Evolutionary conservation across 805 yeast genomes (phyloP).

Genomic region (Lipomyces chichibuensis): DNA sequence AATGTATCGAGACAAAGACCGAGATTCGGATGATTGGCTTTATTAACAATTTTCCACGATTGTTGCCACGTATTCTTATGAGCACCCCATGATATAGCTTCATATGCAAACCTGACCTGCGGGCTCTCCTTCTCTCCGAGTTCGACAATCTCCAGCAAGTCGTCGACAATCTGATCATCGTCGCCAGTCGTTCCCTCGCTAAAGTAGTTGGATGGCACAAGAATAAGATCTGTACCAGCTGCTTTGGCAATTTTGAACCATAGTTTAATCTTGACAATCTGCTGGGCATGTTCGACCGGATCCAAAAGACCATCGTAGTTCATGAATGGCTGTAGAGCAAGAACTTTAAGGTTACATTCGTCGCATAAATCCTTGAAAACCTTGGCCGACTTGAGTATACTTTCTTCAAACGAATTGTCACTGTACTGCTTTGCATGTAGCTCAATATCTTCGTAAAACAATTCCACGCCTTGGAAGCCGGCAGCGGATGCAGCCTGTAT

Average conservation of each 20-base stretch:
- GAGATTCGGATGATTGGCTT: conserved; percentile 40
- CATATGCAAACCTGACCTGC: conserved; percentile 41
- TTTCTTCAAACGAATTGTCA: neutral
- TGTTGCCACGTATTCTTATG: conserved; percentile 36
- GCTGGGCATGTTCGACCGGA: conserved; percentile 5
- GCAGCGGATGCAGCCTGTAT: conserved; percentile 9
- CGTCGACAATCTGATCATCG: conserved; percentile 19
- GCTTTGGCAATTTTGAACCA: conserved; percentile 25
- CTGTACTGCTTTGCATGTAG: conserved; percentile 4
- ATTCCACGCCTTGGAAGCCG: conserved; percentile 19
- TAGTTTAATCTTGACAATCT: conserved; percentile 14
- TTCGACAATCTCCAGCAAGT: conserved; percentile 25
- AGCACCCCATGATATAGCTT: conserved; percentile 42
- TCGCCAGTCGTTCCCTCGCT: conserved; percentile 22
- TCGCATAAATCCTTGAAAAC: conserved; percentile 9
- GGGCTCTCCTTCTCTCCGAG: conserved; percentile 20
- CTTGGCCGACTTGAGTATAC: conserved; percentile 1
- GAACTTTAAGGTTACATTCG: conserved; percentile 2
- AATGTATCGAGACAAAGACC: conserved; percentile 43
- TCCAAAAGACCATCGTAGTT: conserved; percentile 22
- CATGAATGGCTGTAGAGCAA: conserved; percentile 18
- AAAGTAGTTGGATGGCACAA: conserved; percentile 20
- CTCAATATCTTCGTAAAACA: conserved; percentile 19
- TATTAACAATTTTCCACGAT: conserved; percentile 35
- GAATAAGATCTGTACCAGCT: conserved; percentile 23